Evolutionary conservation across 2,329 filamentous ascomycete genomes (phyloP).

Genomic region (Sarocladium strictum): DNA sequence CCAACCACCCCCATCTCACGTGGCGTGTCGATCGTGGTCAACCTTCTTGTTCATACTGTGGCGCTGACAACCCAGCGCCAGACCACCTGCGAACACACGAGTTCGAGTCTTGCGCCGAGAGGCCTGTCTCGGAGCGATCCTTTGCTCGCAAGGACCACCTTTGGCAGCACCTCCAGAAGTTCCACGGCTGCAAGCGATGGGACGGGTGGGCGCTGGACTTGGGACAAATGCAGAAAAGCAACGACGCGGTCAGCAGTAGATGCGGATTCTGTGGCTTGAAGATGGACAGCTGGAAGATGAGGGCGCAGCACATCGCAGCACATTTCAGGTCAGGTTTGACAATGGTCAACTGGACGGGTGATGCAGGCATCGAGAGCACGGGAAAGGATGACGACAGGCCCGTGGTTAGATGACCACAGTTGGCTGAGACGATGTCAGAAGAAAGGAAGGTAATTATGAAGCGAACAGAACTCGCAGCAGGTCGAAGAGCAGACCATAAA

Average conservation of each 20-base stretch:
- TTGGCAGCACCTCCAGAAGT: constrained; percentile 35
- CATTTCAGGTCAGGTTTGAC: constrained; percentile 24
- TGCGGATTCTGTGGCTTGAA: constrained; percentile 23
- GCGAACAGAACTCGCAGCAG: too few relatives aligned
- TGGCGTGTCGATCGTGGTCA: constrained; percentile 41
- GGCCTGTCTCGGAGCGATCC: constrained; percentile 32
- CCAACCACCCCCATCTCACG: constrained; percentile 33
- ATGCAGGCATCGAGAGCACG: background rate
- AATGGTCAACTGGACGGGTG: constrained; percentile 16
- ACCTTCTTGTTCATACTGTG: constrained; percentile 34
- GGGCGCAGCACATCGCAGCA: constrained; percentile 21
- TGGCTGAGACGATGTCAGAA: background rate
- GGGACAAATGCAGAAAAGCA: constrained; percentile 23
- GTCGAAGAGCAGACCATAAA: too few relatives aligned
- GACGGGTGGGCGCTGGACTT: constrained; percentile 41
- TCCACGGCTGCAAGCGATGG: constrained; percentile 38
- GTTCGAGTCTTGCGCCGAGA: constrained; percentile 44
- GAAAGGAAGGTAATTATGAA: too few relatives aligned
- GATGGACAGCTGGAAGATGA: constrained; percentile 22
- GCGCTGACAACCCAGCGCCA: constrained; percentile 24
- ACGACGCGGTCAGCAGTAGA: constrained; percentile 20
- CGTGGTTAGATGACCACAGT: background rate
- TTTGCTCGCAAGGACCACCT: constrained; percentile 37
- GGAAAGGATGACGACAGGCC: background rate
- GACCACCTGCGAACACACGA: constrained; percentile 33